Evolutionary conservation across 1,284 basidiomycete species (phyloP).

Genomic region (Moesziomyces sp.): DNA sequence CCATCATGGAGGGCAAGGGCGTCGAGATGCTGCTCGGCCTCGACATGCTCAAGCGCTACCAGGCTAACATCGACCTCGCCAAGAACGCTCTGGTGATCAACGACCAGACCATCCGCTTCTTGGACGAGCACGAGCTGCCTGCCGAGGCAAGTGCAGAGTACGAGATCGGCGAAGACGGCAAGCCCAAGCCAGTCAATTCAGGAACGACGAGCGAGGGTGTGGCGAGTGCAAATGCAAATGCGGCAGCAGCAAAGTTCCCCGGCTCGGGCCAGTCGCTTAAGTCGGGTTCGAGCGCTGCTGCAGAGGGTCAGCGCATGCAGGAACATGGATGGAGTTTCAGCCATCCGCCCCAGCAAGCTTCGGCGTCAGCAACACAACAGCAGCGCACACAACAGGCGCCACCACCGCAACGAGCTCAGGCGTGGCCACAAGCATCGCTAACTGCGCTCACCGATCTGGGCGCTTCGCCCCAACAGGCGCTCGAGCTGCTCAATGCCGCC

Average conservation of each 20-base stretch:
- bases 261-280: constrained; percentile 72
- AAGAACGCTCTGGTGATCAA: constrained; percentile 89
- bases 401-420: constrained; percentile 42
- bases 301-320: constrained; percentile 57
- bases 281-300: background rate
- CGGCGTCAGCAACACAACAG: constrained; percentile 1
- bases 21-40: constrained; percentile 94
- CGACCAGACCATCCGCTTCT: constrained; percentile 84
- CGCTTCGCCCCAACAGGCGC: constrained; percentile 78
- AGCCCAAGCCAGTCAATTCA: constrained; percentile 16
- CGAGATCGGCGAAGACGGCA: constrained; percentile 62
- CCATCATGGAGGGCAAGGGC: constrained; percentile 90
- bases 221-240: constrained; percentile 44
- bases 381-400: constrained; percentile 33
- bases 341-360: constrained; percentile 16
- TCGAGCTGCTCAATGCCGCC: constrained; percentile 79
- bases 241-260: constrained; percentile 71
- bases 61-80: constrained; percentile 91
- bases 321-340: constrained; percentile 52
- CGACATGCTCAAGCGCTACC: constrained; percentile 98
- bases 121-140: constrained; percentile 93
- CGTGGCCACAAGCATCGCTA: constrained; percentile 59
- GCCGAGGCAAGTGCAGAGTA: constrained; percentile 62
- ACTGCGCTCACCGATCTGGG: constrained; percentile 74
- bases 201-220: constrained; percentile 6